Percentiles rank a stretch among this genome's conserved stretches.
Evolutionary conservation across 2,329 filamentous ascomycete species (phyloP).

Genomic region (Pyrenophora graminea): DNA sequence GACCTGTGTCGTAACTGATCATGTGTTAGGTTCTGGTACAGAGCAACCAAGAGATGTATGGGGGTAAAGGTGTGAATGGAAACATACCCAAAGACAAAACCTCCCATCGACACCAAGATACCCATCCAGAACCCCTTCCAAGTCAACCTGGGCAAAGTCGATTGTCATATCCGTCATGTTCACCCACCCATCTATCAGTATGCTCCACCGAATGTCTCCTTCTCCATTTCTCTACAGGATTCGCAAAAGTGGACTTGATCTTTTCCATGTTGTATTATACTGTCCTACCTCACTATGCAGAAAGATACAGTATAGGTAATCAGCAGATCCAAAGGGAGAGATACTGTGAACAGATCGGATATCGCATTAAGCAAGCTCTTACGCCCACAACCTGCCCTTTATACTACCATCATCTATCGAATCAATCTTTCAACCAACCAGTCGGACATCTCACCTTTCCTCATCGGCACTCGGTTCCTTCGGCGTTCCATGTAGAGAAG

Average conservation of each 20-base stretch:
- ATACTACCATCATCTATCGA: background rate
- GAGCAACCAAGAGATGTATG: background rate
- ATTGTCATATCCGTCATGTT: slow-evolving; percentile 31
- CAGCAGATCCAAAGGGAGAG: background rate
- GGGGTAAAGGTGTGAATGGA: background rate
- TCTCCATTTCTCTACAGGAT: slow-evolving; percentile 22
- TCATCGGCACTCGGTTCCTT: background rate
- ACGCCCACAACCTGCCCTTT: too few relatives aligned
- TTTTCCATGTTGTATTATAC: background rate
- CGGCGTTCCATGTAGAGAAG: background rate
- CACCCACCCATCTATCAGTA: slow-evolving; percentile 17
- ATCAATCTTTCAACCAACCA: background rate
- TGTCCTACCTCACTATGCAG: background rate
- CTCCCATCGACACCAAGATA: slow-evolving; percentile 38
- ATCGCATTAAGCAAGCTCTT: too few relatives aligned
- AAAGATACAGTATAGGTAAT: background rate
- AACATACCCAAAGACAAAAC: slow-evolving; percentile 6
- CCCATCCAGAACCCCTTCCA: slow-evolving; percentile 30
- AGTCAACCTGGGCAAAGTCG: slow-evolving; percentile 28
- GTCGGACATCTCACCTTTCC: background rate
- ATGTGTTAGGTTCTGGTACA: background rate
- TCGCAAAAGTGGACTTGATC: slow-evolving; percentile 20
- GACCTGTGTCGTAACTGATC: slow-evolving; percentile 30
- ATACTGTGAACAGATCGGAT: background rate
- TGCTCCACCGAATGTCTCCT: slow-evolving; percentile 20